These are phyloP conservation scores for Saturnispora dispora DNA, from an alignment of 805 yeast genomes.

Conservation along the genomic window DNA sequence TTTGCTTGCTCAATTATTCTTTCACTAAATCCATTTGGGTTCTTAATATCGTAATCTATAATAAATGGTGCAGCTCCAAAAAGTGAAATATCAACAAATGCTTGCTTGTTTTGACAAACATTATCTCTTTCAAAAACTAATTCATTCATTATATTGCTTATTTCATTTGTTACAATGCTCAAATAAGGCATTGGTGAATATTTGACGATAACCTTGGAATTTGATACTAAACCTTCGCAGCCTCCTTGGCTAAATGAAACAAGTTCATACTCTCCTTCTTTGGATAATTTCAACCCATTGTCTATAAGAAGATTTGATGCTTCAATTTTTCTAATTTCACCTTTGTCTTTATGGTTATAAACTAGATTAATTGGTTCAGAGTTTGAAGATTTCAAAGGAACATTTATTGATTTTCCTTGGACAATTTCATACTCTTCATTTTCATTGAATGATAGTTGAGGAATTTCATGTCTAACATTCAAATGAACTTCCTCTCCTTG, in stretches of 20 bases:
- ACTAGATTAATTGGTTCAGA: constrained; percentile 26
- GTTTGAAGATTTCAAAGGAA: constrained; percentile 41
- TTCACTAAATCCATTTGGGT: constrained; percentile 46
- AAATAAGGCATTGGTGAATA: constrained; percentile 26
- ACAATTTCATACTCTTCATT: constrained; percentile 33
- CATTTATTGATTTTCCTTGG: constrained; percentile 48
- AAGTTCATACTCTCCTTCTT: constrained; percentile 37
- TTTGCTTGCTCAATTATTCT: constrained; percentile 36
- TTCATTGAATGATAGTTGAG: constrained; percentile 34
- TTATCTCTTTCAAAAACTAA: constrained; percentile 10
- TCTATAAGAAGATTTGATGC: constrained; percentile 16
- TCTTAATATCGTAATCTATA: constrained; percentile 53
- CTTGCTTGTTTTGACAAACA: constrained; percentile 22
- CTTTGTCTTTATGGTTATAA: constrained; percentile 25
- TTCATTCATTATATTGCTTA: not conserved
- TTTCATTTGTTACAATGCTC: constrained; percentile 1
- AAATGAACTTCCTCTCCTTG: constrained; percentile 55
- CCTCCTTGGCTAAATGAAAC: constrained; percentile 33
- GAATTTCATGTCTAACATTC: constrained; percentile 62
- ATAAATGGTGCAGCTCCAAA: constrained; percentile 57
- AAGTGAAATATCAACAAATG: constrained; percentile 31
- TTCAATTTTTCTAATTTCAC: constrained; percentile 6
- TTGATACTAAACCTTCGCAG: constrained; percentile 34
- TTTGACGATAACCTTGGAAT: constrained; percentile 17
- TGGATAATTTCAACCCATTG: constrained; percentile 25